Base-by-base conservation (phyloP, 2,329 filamentous ascomycete species). In the Botryosphaeria dothidea region DNA sequence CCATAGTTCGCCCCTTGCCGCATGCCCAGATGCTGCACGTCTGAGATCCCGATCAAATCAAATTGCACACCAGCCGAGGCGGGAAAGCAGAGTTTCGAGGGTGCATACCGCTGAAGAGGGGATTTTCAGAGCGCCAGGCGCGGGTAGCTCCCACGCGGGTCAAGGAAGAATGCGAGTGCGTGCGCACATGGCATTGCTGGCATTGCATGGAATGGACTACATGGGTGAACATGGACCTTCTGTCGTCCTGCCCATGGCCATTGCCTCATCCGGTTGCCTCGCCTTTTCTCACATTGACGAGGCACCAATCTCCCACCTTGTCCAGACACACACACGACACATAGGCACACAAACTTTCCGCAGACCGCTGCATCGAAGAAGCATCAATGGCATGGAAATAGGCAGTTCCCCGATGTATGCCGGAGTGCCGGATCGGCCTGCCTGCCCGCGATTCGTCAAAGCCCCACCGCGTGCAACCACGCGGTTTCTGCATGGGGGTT, bases 391-490 rank as follows among this genome's bases (percentile, higher is more conserved):
- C 54, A 57, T 43, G 27, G 29, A n/a, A n/a, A n/a, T n/a, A n/a
- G 49, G 27, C 34, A 13, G 52, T 56, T 31, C 15, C 34, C 23
- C 34, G 29, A 11, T 15, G 36, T 19, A 23, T 58, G 54, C 54
- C 54, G 36, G 54, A 58, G 13, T 58, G 23, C 54, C 54, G 36
- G 54, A 58, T 29, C 34, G 54, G 23, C 54, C 38, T 58, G 49
- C 29, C 36, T 21, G 11, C 11, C 1, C 38, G 38, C 31, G 31
- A 25, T 25, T 23, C 31, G 2, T 11, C 31, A 34, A 17, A 36
- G 15, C 31, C 13, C 31, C 51, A 38, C 15, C 48, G 25, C 45
- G 23, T 48, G 21, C 19, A 23, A 11, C 19, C 19, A 48, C 45
- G 45, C 45, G 45, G 45, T 8, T 52, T 21, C 27, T 58, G 54